Conservation (phyloP, 257 asterid species). For the Petrea volubilis region DNA sequence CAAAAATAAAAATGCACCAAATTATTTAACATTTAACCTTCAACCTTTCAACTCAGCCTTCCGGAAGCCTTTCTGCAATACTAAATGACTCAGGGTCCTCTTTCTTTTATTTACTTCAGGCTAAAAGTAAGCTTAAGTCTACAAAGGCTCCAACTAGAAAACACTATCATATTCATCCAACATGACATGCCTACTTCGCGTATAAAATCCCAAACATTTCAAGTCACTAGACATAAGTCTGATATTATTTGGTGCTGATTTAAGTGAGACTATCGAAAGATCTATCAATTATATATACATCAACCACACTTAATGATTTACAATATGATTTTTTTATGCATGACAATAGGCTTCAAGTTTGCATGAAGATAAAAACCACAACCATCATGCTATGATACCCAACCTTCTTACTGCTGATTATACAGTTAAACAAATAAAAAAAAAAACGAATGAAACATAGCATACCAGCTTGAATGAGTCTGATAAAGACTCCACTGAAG, state of each 20-base stretch:
- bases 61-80: background rate
- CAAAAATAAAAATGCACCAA: background rate
- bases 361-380: background rate
- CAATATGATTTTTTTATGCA: background rate
- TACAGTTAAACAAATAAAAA: conserved; percentile 5
- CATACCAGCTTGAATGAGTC: conserved; percentile 91
- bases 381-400: background rate
- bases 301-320: background rate
- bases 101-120: background rate
- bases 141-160: background rate
- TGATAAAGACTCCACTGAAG: conserved; percentile 83
- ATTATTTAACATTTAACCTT: background rate
- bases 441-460: background rate
- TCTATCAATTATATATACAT: background rate
- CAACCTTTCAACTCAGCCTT: background rate
- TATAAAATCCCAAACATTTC: background rate
- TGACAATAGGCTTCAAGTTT: background rate
- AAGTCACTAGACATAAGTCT: background rate
- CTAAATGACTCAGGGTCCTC: background rate
- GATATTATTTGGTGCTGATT: background rate
- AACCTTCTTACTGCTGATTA: conserved; percentile 1
- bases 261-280: background rate
- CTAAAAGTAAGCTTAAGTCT: background rate
- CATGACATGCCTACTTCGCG: background rate
- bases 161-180: conserved; percentile 12